Conservation (phyloP, 495 filamentous ascomycete genomes). For the Cryomyces minteri region DNA sequence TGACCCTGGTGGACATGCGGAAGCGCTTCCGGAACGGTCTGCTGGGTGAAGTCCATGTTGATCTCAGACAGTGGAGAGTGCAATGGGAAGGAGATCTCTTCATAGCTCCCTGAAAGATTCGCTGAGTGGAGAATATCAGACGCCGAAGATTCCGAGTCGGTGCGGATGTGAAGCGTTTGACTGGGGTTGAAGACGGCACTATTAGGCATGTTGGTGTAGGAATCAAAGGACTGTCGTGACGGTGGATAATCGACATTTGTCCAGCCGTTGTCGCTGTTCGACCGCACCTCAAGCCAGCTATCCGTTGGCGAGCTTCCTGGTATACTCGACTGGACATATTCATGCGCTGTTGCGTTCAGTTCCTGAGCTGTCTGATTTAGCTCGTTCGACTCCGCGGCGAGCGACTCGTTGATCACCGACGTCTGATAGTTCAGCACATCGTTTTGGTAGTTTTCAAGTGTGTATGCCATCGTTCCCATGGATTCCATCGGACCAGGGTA, state of each 20-base stretch:
- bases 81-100: slow-evolving; percentile 57
- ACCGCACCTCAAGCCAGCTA: slow-evolving; percentile 65
- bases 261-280: slow-evolving; percentile 76
- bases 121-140: slow-evolving; percentile 42
- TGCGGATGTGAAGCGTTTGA: slow-evolving; percentile 69
- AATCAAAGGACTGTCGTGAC: slow-evolving; percentile 30
- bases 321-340: too few relatives aligned
- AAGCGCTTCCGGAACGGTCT: slow-evolving; percentile 10
- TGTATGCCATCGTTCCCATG: slow-evolving; percentile 25
- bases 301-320: slow-evolving; percentile 15
- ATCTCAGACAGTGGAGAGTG: slow-evolving; percentile 35
- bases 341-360: too few relatives aligned
- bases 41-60: slow-evolving; percentile 11
- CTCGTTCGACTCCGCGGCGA: slow-evolving; percentile 13
- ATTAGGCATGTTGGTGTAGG: slow-evolving; percentile 30
- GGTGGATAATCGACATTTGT: slow-evolving; percentile 43
- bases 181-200: slow-evolving; percentile 68
- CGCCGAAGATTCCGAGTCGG: slow-evolving; percentile 67
- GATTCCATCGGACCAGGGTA: slow-evolving; percentile 45
- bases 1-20: slow-evolving; percentile 12
- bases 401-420: slow-evolving; percentile 60
- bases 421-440: not conserved
- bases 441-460: too few relatives aligned
- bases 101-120: slow-evolving; percentile 54
- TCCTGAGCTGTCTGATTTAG: not conserved